A percentile compares a stretch with the other conserved stretches of the same genome.
Conservation (phyloP, 2,329 filamentous ascomycete genomes). For the Exophiala sideris region DNA sequence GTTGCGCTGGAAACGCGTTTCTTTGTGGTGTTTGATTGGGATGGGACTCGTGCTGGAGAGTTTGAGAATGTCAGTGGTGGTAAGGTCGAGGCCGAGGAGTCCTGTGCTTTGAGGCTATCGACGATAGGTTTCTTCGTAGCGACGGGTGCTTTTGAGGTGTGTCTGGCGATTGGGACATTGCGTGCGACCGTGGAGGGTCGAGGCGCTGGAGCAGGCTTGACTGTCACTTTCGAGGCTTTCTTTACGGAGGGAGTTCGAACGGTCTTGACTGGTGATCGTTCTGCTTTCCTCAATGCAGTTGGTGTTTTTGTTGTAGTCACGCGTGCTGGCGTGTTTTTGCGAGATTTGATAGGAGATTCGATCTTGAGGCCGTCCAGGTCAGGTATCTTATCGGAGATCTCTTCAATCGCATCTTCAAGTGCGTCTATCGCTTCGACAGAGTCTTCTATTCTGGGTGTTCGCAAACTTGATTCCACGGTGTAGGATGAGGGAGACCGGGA, state of each 20-base stretch:
- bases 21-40: conserved; percentile 34
- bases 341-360: conserved; percentile 22
- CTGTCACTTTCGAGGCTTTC: conserved; percentile 12
- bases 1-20: conserved; percentile 38
- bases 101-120: conserved; percentile 9
- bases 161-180: conserved; percentile 12
- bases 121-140: conserved; percentile 21
- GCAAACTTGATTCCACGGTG: conserved; percentile 24
- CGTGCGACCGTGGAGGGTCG: conserved; percentile 3
- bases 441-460: conserved; percentile 37
- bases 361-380: conserved; percentile 22
- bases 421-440: conserved; percentile 51
- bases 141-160: conserved; percentile 9
- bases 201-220: conserved; percentile 9
- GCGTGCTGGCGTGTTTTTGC: conserved; percentile 12
- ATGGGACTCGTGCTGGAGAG: conserved; percentile 24
- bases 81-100: conserved; percentile 11
- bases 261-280: background rate
- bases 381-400: conserved; percentile 41
- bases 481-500: conserved; percentile 14
- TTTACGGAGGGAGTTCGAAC: conserved; percentile 28
- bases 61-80: conserved; percentile 24
- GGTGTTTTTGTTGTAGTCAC: background rate
- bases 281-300: conserved; percentile 15
- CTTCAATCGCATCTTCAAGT: conserved; percentile 51